Percentiles rank a stretch among this genome's conserved stretches.
These are phyloP conservation scores for Coemansia sp. DNA, from an alignment of 192 early-diverging fungal species.

Conservation along the genomic window DNA sequence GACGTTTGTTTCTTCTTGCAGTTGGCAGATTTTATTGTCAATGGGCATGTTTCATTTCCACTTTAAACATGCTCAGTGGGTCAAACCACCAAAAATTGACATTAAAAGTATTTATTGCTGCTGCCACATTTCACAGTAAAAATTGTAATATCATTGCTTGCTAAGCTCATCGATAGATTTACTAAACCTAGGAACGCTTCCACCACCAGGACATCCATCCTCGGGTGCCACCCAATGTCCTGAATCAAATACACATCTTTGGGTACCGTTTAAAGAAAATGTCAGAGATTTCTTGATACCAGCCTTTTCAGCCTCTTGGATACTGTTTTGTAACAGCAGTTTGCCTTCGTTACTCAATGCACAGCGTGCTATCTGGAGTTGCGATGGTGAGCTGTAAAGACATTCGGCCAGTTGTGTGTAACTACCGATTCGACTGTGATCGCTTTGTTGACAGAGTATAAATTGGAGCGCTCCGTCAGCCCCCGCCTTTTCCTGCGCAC, in stretches of 20 bases:
- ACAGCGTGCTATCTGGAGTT: slow-evolving; percentile 16
- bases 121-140: background rate
- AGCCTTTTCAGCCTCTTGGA: slow-evolving; percentile 5
- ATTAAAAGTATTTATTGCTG: no score
- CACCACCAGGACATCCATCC: slow-evolving; percentile 42
- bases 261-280: slow-evolving; percentile 29
- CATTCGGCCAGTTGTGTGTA: slow-evolving; percentile 31
- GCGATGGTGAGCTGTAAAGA: slow-evolving; percentile 10
- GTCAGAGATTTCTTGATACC: slow-evolving; percentile 25
- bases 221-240: slow-evolving; percentile 36
- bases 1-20: no score
- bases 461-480: slow-evolving; percentile 30
- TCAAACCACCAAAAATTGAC: no score
- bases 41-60: no score
- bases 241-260: slow-evolving; percentile 37
- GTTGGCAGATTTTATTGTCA: no score
- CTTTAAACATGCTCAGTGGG: no score
- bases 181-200: slow-evolving; percentile 23
- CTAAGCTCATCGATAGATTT: slow-evolving; percentile 14
- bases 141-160: no score
- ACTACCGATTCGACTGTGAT: slow-evolving; percentile 25
- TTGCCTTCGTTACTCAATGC: slow-evolving; percentile 30
- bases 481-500: slow-evolving; percentile 39
- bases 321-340: slow-evolving; percentile 20
- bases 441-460: slow-evolving; percentile 32